Base-by-base conservation (phyloP, 805 yeast genomes). In the Yamadazyma endophytica region DNA sequence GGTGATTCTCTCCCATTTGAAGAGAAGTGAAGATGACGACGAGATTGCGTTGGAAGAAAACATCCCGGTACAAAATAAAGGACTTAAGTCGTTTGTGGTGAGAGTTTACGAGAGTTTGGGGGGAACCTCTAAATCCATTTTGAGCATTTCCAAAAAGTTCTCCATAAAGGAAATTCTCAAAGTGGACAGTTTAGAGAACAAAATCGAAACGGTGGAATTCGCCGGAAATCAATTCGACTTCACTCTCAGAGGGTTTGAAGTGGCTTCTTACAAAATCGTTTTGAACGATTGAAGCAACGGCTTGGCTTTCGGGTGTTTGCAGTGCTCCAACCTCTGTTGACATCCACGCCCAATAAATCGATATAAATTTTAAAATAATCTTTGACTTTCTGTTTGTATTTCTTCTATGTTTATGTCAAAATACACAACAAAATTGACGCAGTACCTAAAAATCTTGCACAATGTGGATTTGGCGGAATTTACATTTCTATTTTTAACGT, bases 21-120 rank as follows among this genome's bases (percentile, higher is more conserved):
- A 92, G 60, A 74, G 97, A 46, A 88, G 86, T 9, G 97, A 89
- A 50, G 87, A 82, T 49, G 97, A 90, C 52, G 64, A 52, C 18
- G 78, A 69, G 27, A 69, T 75, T 25, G 64, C 65, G 61, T 16
- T 44, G n/a, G 73, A 75, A 50, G 44, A 51, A 50, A 49, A 56
- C 18, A 53, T 70, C 25, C 75, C 79, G 7, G 64, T 71, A 26
- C 65, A 67, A 27, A 54, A 57, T 31, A 47, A 52, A 20, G 73
- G 71, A 6, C 57, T 64, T 29, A 54, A 52, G 29, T 52, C 64
- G 2, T 61, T 86, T 17, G 66, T 89, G 16, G 63, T 84, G 18
- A 75, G 97, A 45, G 70, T 87, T 1, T 90, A 88, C 57, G 98
- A 90, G 51, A 63, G 95, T 0, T 65, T 90, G 26, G 98, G 98